These are phyloP conservation scores for Ceratobasidium sp. DNA, from an alignment of 1,284 basidiomycete genomes.

Conservation along the genomic window DNA sequence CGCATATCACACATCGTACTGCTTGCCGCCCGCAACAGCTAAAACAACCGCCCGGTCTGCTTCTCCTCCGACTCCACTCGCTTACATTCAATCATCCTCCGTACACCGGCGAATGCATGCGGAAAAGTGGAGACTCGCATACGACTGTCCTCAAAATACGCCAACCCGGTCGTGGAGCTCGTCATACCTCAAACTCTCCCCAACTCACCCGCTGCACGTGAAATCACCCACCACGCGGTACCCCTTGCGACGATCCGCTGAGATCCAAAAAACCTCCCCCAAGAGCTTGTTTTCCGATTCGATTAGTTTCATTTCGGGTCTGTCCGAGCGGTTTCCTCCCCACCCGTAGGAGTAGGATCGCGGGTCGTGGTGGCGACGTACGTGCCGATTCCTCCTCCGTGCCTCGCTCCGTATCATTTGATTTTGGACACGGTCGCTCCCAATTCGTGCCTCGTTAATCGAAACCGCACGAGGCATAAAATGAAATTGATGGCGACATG, in stretches of 20 bases:
- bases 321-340: neutral
- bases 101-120: neutral
- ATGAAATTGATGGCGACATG: constrained; percentile 33
- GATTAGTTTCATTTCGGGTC: constrained; percentile 7
- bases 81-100: neutral
- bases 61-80: neutral
- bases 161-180: no score
- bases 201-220: neutral
- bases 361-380: neutral
- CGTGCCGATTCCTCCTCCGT: no score
- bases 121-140: neutral
- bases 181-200: no score
- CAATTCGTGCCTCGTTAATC: no score
- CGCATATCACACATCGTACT: no score
- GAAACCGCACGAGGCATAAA: neutral
- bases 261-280: neutral
- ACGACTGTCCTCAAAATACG: no score
- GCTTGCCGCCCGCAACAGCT: no score
- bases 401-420: no score
- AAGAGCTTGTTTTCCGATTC: constrained; percentile 4
- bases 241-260: neutral
- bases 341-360: no score
- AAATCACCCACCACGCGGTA: neutral
- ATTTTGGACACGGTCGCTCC: no score
- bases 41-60: neutral